A percentile compares a stretch with the other conserved stretches of the same genome.
phyloP scores from a whole-genome alignment of 805 yeast genomes.

The Myxozyma lipomycoides region DNA sequence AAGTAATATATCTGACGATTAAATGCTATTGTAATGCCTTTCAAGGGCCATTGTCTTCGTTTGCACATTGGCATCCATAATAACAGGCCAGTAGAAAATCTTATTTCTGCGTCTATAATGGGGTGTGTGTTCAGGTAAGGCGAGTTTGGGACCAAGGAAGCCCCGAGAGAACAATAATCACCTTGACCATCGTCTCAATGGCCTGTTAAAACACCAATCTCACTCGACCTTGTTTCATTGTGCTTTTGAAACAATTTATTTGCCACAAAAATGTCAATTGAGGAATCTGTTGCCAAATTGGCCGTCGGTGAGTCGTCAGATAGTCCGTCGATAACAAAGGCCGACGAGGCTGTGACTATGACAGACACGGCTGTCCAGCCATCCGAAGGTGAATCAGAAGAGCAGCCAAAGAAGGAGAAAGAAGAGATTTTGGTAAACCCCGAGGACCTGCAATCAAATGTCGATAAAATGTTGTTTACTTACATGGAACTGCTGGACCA shows the following conservation, averaged over 20 bases:
- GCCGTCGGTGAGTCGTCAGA: background rate
- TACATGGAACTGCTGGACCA: constrained; percentile 21
- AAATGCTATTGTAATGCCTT: too few relatives aligned
- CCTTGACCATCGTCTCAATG: too few relatives aligned
- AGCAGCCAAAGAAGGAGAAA: background rate
- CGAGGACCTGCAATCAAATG: background rate
- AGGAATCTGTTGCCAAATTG: constrained; percentile 7
- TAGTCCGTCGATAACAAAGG: background rate
- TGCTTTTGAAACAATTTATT: background rate
- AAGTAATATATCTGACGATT: too few relatives aligned
- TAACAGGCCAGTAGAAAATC: too few relatives aligned
- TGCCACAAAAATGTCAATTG: constrained; percentile 7
- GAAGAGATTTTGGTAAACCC: constrained; percentile 15
- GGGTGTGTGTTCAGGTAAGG: too few relatives aligned
- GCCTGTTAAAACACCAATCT: too few relatives aligned
- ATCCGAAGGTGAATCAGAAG: background rate
- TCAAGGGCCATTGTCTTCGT: too few relatives aligned
- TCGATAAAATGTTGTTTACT: constrained; percentile 16
- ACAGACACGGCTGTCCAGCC: constrained; percentile 1
- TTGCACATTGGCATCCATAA: too few relatives aligned
- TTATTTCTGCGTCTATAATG: too few relatives aligned
- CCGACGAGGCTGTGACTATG: constrained; percentile 2
- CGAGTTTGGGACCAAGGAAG: too few relatives aligned
- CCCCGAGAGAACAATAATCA: too few relatives aligned
- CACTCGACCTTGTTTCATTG: too few relatives aligned